Evolutionary conservation across 805 yeast species (phyloP).

Genomic region (Lipomyces sp.): DNA sequence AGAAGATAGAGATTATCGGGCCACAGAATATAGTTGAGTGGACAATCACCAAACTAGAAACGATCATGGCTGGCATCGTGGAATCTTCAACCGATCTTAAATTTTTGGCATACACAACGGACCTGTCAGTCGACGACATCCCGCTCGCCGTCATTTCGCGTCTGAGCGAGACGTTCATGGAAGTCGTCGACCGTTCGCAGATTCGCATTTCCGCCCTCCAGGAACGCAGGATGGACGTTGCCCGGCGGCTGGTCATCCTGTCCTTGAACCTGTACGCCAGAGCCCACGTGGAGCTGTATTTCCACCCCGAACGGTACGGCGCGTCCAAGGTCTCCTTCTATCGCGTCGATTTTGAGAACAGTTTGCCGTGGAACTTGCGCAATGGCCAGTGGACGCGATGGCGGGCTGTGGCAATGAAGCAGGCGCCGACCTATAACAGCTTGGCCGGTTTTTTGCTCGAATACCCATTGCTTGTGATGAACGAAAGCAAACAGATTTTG

Average conservation of each 20-base stretch:
- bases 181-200: conserved; percentile 5
- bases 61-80: conserved; percentile 3
- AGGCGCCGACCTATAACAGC: background rate
- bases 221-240: conserved; percentile 7
- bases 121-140: conserved; percentile 5
- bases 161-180: conserved; percentile 14
- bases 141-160: conserved; percentile 16
- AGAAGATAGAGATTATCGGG: conserved; percentile 4
- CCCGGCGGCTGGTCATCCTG: conserved; percentile 11
- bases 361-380: conserved; percentile 16
- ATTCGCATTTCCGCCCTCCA: conserved; percentile 17
- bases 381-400: conserved; percentile 18
- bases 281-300: background rate
- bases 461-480: conserved; percentile 10
- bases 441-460: conserved; percentile 2
- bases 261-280: conserved; percentile 13
- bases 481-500: conserved; percentile 1
- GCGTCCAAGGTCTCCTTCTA: conserved; percentile 11
- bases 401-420: conserved; percentile 7
- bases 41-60: conserved; percentile 3
- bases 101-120: conserved; percentile 2
- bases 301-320: conserved; percentile 2
- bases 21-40: conserved; percentile 6
- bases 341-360: conserved; percentile 5
- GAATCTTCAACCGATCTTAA: conserved; percentile 1